Conservation (phyloP, 2,329 filamentous ascomycete genomes). For the Aaosphaeria pasadenensis region DNA sequence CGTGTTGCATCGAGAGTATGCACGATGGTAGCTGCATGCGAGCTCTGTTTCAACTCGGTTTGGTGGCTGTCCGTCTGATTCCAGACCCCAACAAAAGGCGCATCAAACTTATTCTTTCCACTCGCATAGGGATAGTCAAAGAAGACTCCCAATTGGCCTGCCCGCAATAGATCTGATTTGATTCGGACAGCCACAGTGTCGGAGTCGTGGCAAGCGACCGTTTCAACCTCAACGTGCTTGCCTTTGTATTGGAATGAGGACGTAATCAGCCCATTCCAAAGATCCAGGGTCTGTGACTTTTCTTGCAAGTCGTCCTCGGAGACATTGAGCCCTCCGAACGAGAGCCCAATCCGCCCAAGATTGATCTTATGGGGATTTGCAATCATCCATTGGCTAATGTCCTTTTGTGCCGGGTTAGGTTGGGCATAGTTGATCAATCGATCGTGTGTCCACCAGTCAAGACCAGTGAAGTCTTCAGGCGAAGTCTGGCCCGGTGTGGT, state of each 20-base stretch:
- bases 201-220: conserved; percentile 45
- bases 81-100: conserved; percentile 53
- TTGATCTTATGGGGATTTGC: conserved; percentile 54
- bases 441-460: conserved; percentile 46
- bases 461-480: conserved; percentile 38
- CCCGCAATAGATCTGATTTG: conserved; percentile 40
- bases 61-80: conserved; percentile 47
- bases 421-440: conserved; percentile 44
- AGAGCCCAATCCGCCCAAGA: conserved; percentile 48
- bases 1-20: conserved; percentile 45
- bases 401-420: conserved; percentile 39
- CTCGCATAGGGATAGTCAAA: conserved; percentile 54
- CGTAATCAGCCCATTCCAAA: conserved; percentile 47
- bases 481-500: conserved; percentile 33
- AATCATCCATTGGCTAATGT: conserved; percentile 54
- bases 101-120: conserved; percentile 51
- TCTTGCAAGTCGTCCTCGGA: conserved; percentile 40
- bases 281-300: conserved; percentile 45
- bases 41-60: conserved; percentile 33
- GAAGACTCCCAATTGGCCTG: conserved; percentile 44
- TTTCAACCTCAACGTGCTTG: conserved; percentile 41
- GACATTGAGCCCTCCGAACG: conserved; percentile 40
- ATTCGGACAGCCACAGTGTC: conserved; percentile 47
- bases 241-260: conserved; percentile 47
- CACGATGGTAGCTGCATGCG: conserved; percentile 37